A percentile compares a stretch with the other conserved stretches of the same genome.
Conservation (phyloP, 805 yeast species). For the Pichia kluyveri region DNA sequence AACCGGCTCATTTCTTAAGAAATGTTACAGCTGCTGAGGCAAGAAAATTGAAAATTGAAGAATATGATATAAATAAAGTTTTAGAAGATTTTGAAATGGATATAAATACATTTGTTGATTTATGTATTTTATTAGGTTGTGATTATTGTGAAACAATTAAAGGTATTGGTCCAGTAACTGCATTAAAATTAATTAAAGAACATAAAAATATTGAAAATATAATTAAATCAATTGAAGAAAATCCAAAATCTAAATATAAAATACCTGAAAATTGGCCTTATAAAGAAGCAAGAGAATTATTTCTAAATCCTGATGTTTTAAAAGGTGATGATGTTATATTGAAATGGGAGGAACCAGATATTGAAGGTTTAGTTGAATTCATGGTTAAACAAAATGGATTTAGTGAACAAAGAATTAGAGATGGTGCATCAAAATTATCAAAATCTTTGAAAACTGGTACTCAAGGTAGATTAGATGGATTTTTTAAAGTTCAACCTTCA, state of each 20-base stretch:
- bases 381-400: slow-evolving; percentile 87
- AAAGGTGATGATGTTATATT: slow-evolving; percentile 53
- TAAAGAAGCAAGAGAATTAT: slow-evolving; percentile 77
- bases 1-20: slow-evolving; percentile 73
- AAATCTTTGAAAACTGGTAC: slow-evolving; percentile 80
- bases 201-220: slow-evolving; percentile 76
- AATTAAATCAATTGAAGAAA: slow-evolving; percentile 50
- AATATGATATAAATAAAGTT: slow-evolving; percentile 58
- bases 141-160: slow-evolving; percentile 93
- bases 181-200: slow-evolving; percentile 78
- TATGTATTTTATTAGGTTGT: slow-evolving; percentile 91
- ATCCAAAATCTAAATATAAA: slow-evolving; percentile 57
- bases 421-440: slow-evolving; percentile 77
- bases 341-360: slow-evolving; percentile 86
- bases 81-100: slow-evolving; percentile 73
- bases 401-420: slow-evolving; percentile 81
- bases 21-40: slow-evolving; percentile 93
- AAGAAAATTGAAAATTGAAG: slow-evolving; percentile 85
- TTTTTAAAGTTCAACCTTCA: slow-evolving; percentile 53
- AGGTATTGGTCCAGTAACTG: slow-evolving; percentile 96
- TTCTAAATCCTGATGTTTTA: slow-evolving; percentile 72
- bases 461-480: slow-evolving; percentile 89
- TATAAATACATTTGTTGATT: slow-evolving; percentile 68
- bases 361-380: slow-evolving; percentile 71
- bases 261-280: slow-evolving; percentile 95